Evolutionary conservation across 768 basidiomycete species (phyloP).

Genomic region (Leucocoprinus birnbaumii): DNA sequence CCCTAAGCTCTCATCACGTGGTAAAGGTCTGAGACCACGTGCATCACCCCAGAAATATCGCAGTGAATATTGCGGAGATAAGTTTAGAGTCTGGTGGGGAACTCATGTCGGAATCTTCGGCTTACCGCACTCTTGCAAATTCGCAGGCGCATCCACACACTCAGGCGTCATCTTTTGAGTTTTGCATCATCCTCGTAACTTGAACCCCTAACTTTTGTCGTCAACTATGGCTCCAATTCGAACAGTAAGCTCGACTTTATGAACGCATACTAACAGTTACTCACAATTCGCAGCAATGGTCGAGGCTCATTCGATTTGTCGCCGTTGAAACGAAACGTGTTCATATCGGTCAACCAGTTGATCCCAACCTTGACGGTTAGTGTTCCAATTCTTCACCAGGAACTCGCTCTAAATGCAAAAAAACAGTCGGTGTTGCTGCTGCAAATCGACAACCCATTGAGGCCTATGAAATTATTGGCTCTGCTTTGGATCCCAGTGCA

Average conservation of each 20-base stretch:
- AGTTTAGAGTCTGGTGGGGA: not conserved
- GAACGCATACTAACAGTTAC: too few relatives aligned
- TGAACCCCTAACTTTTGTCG: not conserved
- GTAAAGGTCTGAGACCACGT: not conserved
- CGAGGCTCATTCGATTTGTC: constrained; percentile 78
- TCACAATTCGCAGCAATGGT: too few relatives aligned
- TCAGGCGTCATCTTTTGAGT: not conserved
- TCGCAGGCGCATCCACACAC: constrained; percentile 6
- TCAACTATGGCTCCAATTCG: constrained; percentile 53
- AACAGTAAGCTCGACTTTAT: constrained; percentile 35
- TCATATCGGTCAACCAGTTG: constrained; percentile 77
- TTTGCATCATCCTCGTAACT: not conserved
- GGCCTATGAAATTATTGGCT: constrained; percentile 71
- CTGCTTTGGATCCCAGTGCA: constrained; percentile 62
- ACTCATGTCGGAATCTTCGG: not conserved
- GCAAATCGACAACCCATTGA: constrained; percentile 52
- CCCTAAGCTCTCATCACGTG: not conserved
- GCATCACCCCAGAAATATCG: not conserved
- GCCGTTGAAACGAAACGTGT: constrained; percentile 71
- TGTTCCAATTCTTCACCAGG: not conserved
- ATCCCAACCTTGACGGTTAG: constrained; percentile 61
- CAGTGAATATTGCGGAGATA: not conserved
- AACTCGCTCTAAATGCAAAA: not conserved
- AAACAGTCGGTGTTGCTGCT: constrained; percentile 59
- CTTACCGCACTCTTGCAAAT: not conserved